Evolutionary conservation across 805 yeast species (phyloP), one percentile per base, ranked within the genome.

Genomic region (Pichia rugopelliculosa): DNA sequence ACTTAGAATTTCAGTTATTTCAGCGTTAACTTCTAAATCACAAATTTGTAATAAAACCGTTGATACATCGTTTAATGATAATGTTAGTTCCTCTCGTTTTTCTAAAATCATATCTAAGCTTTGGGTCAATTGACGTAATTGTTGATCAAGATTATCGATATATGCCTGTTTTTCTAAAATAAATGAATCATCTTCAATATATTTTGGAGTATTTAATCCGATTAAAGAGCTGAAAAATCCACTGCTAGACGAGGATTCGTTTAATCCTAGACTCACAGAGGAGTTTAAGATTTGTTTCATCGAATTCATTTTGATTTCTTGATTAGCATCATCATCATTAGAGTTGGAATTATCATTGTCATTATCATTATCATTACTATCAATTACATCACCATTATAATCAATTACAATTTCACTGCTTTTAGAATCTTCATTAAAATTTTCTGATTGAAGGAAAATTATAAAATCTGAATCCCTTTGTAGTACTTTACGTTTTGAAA

Each of bases 131-230:
- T 80, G 74, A 56, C 76, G 80, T 55, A 93, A 72, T 60, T 87
- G 91, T 46, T 71, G 67, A 59, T 89, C 96, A 42, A 89, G 66
- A 11, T 76, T 75, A 41, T 86, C 93, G 24, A 87, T 69, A 56
- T 84, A 83, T 2, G 73, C 70, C 56, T 79, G 80, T 63, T 84
- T 82, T 40, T 83, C 83, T 24, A 75, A 68, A 58, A 91, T 87
- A 70, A 75, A 90, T 39, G 77, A 81, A 65, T 88, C 96, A 2
- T 83, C 80, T 61, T 93, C 98, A 21, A 73, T 73, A 49, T 82
- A 75, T 58, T 85, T 87, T 10, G 70, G 67, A 5, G 77, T 77
- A 13, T 82, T 68, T 42, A 85, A 74, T 2, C 89, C 77, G 30
- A 78, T 80, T 53, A 88, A 66, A 2, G 91, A 80, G 44, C 87